A percentile compares a stretch with the other conserved stretches of the same genome.
phyloP scores from a whole-genome alignment of 495 filamentous ascomycete genomes.

The Trichoderma reesei region DNA sequence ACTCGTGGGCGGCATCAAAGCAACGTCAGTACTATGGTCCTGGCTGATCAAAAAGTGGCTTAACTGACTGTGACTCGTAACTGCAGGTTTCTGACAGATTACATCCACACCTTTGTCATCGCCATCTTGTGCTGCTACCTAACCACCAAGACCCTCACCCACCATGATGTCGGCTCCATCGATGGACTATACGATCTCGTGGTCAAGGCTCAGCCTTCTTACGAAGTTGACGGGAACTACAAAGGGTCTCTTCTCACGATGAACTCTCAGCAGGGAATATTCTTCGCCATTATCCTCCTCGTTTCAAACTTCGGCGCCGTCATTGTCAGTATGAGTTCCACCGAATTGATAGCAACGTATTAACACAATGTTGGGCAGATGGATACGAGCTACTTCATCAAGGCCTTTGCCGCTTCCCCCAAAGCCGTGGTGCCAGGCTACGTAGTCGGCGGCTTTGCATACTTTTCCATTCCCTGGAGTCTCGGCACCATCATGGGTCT shows the following conservation, averaged over 20 bases:
- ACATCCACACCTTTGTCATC: slow-evolving; percentile 23
- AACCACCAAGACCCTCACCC: not conserved
- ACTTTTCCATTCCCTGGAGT: slow-evolving; percentile 41
- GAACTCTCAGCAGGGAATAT: slow-evolving; percentile 3
- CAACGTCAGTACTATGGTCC: slow-evolving; percentile 16
- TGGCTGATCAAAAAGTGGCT: not conserved
- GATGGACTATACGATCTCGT: not conserved
- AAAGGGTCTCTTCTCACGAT: not conserved
- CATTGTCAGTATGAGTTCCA: slow-evolving; percentile 9
- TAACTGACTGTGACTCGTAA: not conserved
- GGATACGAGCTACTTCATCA: slow-evolving; percentile 41
- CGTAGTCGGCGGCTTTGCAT: slow-evolving; percentile 38
- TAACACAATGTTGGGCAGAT: slow-evolving; percentile 19
- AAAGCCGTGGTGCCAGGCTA: slow-evolving; percentile 37
- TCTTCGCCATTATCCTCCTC: not conserved
- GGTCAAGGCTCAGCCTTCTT: not conserved
- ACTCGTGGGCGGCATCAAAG: slow-evolving; percentile 22
- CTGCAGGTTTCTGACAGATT: slow-evolving; percentile 28
- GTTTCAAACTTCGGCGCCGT: slow-evolving; percentile 29
- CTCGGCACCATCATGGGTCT: slow-evolving; percentile 40
- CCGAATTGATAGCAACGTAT: not conserved
- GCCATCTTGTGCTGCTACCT: slow-evolving; percentile 21
- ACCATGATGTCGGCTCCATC: not conserved
- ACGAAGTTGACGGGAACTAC: not conserved
- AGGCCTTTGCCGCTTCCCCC: slow-evolving; percentile 38